These are phyloP conservation scores for Aspergillus persii DNA, from an alignment of 2,329 filamentous ascomycete species.

Conservation along the genomic window DNA sequence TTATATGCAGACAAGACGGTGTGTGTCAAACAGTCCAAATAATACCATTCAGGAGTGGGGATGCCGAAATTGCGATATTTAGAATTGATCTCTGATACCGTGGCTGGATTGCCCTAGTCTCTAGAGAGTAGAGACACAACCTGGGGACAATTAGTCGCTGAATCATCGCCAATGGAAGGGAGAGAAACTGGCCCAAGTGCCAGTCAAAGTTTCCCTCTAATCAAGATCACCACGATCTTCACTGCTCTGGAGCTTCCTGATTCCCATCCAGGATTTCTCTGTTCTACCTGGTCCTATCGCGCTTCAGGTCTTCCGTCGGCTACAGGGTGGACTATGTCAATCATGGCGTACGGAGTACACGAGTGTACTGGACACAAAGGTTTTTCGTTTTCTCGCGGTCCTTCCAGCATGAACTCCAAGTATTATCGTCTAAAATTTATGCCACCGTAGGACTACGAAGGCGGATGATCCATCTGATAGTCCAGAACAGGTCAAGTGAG, in stretches of 20 bases:
- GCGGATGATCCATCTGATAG: neutral
- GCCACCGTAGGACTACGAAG: neutral
- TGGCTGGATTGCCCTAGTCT: neutral
- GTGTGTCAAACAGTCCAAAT: neutral
- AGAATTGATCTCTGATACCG: neutral
- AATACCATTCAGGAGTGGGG: neutral
- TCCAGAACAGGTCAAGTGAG: neutral
- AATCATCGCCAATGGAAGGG: neutral
- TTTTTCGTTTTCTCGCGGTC: neutral
- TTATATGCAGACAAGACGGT: slow-evolving; percentile 1
- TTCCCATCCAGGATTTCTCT: neutral
- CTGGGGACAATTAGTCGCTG: neutral
- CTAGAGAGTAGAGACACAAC: neutral
- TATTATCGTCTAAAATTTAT: neutral
- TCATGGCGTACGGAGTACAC: slow-evolving; percentile 2
- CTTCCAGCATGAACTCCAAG: neutral
- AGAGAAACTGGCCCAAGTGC: neutral
- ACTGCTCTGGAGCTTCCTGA: neutral
- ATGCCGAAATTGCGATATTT: neutral
- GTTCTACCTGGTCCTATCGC: neutral
- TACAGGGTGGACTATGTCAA: neutral
- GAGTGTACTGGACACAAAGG: neutral
- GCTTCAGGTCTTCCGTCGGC: neutral
- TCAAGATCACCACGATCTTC: slow-evolving; percentile 17
- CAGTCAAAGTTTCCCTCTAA: slow-evolving; percentile 8